Evolutionary conservation across 1,284 basidiomycete genomes (phyloP).

Genomic region (Fomitopsis betulina): DNA sequence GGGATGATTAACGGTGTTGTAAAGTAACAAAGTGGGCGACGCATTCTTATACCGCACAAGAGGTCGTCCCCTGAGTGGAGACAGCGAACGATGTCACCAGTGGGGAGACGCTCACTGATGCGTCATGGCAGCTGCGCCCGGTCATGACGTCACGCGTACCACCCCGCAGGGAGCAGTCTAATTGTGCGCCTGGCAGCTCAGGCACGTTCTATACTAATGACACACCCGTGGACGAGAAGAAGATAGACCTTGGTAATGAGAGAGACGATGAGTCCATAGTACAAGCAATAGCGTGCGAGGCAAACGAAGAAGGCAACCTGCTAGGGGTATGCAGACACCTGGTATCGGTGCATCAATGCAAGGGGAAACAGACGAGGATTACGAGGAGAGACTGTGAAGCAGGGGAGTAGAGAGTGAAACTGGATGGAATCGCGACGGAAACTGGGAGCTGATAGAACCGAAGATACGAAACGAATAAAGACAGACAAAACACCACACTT

Average conservation of each 20-base stretch:
- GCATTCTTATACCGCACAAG: background rate
- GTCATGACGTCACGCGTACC: slow-evolving; percentile 9
- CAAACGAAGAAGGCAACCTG: slow-evolving; percentile 1
- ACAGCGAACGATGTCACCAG: background rate
- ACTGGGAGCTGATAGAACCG: background rate
- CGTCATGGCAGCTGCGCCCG: background rate
- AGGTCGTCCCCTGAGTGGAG: slow-evolving; percentile 1
- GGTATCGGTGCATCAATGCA: slow-evolving; percentile 5
- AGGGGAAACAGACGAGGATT: background rate
- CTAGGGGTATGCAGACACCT: slow-evolving; percentile 4
- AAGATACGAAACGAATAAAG: slow-evolving; percentile 12
- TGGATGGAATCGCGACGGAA: background rate
- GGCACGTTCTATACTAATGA: background rate
- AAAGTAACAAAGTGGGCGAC: background rate
- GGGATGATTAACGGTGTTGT: background rate
- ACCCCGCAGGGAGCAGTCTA: background rate
- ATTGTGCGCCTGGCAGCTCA: background rate
- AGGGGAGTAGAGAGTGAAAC: background rate
- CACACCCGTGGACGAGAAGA: background rate
- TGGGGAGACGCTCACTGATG: background rate
- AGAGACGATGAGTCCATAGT: background rate
- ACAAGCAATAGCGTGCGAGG: slow-evolving; percentile 1
- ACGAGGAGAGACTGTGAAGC: background rate
- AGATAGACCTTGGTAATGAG: background rate
- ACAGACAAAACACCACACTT: slow-evolving; percentile 7